A percentile compares a stretch with the other conserved stretches of the same genome.
Conservation (phyloP, 768 basidiomycete species). For the Phaffia australis region DNA sequence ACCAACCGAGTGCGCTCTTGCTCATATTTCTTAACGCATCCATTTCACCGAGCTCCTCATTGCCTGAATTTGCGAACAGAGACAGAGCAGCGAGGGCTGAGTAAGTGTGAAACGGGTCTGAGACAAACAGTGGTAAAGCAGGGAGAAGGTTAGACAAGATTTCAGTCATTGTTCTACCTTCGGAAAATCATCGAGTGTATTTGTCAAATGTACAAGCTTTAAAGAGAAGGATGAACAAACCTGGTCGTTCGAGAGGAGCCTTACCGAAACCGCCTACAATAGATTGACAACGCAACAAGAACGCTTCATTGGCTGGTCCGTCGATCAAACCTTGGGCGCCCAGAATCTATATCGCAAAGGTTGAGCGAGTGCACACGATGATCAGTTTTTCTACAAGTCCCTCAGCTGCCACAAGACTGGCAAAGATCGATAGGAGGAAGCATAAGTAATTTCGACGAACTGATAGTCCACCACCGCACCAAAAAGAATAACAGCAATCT, state of each 20-base stretch:
- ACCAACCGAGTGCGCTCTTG: conserved; percentile 56
- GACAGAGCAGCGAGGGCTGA: conserved; percentile 71
- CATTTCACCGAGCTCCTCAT: conserved; percentile 52
- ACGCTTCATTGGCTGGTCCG: conserved; percentile 47
- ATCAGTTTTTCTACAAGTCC: neutral
- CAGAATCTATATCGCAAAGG: conserved; percentile 50
- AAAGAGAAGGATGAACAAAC: conserved; percentile 40
- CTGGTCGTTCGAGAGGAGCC: conserved; percentile 64
- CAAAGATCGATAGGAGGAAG: neutral
- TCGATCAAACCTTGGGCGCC: conserved; percentile 53
- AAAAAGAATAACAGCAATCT: conserved; percentile 95
- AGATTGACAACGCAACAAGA: conserved; percentile 69
- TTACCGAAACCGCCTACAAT: conserved; percentile 83
- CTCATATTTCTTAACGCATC: conserved; percentile 65
- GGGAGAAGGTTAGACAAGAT: neutral
- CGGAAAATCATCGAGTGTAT: neutral
- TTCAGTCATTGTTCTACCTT: neutral
- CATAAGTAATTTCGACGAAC: conserved; percentile 42
- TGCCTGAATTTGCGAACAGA: conserved; percentile 43
- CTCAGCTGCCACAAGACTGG: neutral
- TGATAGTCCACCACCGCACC: conserved; percentile 71
- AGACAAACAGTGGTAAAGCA: neutral
- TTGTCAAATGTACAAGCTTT: conserved; percentile 13
- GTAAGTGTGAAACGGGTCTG: conserved; percentile 94
- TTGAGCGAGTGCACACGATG: conserved; percentile 12